A percentile compares a stretch with the other conserved stretches of the same genome.
phyloP scores from a whole-genome alignment of 179 eudicot species.

The Vitellaria paradoxa region DNA sequence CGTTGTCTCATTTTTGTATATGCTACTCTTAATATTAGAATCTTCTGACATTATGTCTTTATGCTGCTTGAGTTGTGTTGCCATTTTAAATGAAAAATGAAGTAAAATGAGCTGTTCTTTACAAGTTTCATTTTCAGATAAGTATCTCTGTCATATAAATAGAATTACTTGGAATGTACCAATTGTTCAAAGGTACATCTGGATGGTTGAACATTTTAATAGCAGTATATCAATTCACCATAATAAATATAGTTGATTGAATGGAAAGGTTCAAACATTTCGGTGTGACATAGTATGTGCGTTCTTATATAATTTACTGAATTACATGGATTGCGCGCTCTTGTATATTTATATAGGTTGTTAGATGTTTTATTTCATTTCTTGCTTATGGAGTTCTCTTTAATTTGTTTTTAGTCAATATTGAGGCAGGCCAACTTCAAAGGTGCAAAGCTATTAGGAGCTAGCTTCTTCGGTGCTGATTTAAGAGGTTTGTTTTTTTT shows the following conservation, averaged over 20 bases:
- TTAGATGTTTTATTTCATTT: background rate
- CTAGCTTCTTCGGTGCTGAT: conserved; percentile 98
- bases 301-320: background rate
- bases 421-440: conserved; percentile 88
- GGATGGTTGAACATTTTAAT: background rate
- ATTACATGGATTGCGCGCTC: background rate
- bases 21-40: too few relatives aligned
- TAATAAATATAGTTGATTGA: background rate
- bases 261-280: too few relatives aligned
- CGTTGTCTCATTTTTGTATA: background rate
- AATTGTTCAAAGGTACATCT: background rate
- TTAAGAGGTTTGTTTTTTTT: too few relatives aligned
- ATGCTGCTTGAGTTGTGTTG: background rate
- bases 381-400: background rate
- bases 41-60: background rate
- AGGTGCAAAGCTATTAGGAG: conserved; percentile 88
- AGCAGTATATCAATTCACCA: background rate
- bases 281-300: too few relatives aligned
- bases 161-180: background rate
- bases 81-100: background rate
- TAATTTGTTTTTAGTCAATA: conserved; percentile 60
- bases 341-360: background rate
- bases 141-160: too few relatives aligned
- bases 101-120: too few relatives aligned
- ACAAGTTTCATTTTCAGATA: background rate